These are phyloP conservation scores for Psilocybe tampanensis DNA, from an alignment of 768 basidiomycete species.

Conservation along the genomic window DNA sequence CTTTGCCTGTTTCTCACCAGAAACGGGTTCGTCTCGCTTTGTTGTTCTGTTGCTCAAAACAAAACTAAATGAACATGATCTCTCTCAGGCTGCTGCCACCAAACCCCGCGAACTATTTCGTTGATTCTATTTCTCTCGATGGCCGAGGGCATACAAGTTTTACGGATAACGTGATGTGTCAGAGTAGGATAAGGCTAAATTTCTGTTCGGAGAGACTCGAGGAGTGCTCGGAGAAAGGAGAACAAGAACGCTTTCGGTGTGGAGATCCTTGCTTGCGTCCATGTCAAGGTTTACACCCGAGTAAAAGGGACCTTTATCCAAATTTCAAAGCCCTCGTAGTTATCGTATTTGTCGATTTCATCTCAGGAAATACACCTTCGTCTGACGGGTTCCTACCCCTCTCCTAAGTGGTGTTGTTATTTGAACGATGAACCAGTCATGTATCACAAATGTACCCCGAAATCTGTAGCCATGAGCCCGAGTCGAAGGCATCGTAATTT, in stretches of 20 bases:
- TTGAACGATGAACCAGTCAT: no score
- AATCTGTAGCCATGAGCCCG: no score
- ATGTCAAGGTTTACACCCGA: neutral
- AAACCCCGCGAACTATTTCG: neutral
- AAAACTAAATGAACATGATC: conserved; percentile 1
- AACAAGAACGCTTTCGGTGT: neutral
- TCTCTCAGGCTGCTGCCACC: conserved; percentile 3
- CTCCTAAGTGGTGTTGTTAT: no score
- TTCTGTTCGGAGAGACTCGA: neutral
- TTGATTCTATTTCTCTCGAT: neutral
- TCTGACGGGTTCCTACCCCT: no score
- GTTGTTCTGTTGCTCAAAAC: neutral
- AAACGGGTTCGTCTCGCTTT: neutral
- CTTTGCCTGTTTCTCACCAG: neutral
- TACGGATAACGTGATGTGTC: neutral
- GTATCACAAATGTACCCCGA: no score
- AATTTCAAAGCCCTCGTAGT: no score
- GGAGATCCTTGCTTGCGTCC: neutral
- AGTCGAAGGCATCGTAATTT: no score
- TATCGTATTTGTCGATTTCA: neutral
- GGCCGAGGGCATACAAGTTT: neutral
- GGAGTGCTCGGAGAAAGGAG: neutral
- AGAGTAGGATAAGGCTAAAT: neutral
- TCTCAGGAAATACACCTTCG: no score
- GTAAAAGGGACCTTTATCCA: neutral